phyloP scores from a whole-genome alignment of 2,329 filamentous ascomycete genomes.

The Pseudogymnoascus sp. region DNA sequence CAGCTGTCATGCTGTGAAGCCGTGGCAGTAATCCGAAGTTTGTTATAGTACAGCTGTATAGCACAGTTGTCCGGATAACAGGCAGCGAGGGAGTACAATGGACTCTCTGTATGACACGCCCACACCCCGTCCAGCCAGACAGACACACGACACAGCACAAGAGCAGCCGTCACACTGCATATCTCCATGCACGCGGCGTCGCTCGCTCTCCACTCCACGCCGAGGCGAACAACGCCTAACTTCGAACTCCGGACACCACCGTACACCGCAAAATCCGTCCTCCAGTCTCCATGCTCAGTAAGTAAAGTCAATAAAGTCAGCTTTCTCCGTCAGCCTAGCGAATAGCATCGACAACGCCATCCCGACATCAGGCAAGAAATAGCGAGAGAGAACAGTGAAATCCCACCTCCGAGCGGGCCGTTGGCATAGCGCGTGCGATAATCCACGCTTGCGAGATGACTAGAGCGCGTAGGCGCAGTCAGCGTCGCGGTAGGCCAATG shows the following conservation, averaged over 20 bases:
- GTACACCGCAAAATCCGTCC: no score
- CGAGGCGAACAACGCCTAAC: no score
- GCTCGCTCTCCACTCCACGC: neutral
- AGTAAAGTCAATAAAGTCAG: no score
- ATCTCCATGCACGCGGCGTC: neutral
- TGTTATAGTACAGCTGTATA: neutral
- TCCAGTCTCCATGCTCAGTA: no score
- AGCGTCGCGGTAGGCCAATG: neutral
- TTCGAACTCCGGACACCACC: no score
- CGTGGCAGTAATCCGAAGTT: neutral
- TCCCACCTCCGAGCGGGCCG: neutral
- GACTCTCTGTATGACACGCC: neutral
- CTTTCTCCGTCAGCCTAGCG: no score
- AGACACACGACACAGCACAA: neutral
- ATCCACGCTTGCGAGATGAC: no score
- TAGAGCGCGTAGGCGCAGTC: neutral
- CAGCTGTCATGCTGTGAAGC: neutral
- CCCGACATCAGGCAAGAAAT: neutral
- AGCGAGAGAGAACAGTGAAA: neutral
- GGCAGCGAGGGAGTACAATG: neutral
- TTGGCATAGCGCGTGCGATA: neutral
- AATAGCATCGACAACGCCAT: no score
- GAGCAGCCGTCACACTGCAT: neutral
- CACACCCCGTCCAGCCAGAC: neutral
- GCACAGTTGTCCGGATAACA: neutral